A percentile compares a stretch with the other conserved stretches of the same genome.
Conservation (phyloP, 768 basidiomycete species). For the Baorangia bicolor region DNA sequence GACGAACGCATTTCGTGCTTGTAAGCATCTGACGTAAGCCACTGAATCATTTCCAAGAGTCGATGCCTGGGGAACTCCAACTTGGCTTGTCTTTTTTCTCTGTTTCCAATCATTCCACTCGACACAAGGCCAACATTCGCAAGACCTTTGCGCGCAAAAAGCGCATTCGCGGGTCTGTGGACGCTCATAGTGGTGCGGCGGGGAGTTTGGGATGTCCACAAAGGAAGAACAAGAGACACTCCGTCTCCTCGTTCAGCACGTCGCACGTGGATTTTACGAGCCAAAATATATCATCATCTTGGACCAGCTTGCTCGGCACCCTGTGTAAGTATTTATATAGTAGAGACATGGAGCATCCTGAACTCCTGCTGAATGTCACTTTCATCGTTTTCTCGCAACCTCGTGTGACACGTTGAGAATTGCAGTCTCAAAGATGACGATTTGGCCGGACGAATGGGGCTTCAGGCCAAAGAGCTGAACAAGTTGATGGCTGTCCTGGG, state of each 20-base stretch:
- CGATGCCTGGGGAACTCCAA: neutral
- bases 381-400: conserved; percentile 5
- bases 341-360: conserved; percentile 21
- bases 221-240: conserved; percentile 83
- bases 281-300: conserved; percentile 86
- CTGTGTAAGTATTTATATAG: conserved; percentile 76
- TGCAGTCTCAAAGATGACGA: conserved; percentile 90
- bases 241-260: conserved; percentile 87
- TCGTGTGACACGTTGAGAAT: conserved; percentile 22
- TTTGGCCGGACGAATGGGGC: conserved; percentile 84
- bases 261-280: conserved; percentile 94
- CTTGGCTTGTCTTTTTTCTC: neutral
- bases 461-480: conserved; percentile 86
- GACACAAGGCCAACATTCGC: conserved; percentile 2
- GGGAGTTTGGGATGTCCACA: conserved; percentile 47
- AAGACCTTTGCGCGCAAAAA: conserved; percentile 7
- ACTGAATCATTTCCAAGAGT: neutral
- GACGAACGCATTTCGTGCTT: too few species aligned
- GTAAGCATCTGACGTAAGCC: conserved; percentile 10
- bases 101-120: neutral
- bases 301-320: conserved; percentile 90
- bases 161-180: conserved; percentile 5
- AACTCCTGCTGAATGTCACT: conserved; percentile 20
- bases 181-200: conserved; percentile 6
- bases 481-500: conserved; percentile 83